A percentile compares a stretch with the other conserved stretches of the same genome.
Evolutionary conservation across 176 grass and related monocot species (phyloP).

Genomic region (Bolboschoenus planiculmis): DNA sequence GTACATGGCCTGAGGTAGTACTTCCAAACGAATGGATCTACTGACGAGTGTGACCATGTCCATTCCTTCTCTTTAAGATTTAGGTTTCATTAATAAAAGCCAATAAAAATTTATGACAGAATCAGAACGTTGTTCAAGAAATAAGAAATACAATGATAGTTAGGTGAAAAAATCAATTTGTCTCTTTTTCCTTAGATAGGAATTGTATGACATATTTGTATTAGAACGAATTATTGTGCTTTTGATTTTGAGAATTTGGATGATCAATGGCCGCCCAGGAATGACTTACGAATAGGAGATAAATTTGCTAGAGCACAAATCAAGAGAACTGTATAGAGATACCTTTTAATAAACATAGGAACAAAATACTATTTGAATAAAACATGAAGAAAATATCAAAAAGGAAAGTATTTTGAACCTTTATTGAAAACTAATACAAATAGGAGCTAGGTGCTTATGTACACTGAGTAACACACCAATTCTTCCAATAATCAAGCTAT

Average conservation of each 20-base stretch:
- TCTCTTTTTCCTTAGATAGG: background rate
- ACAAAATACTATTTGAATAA: background rate
- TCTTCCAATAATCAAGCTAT: background rate
- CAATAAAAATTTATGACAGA: background rate
- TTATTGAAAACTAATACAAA: background rate
- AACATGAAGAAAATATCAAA: background rate
- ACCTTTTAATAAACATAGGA: background rate
- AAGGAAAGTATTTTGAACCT: background rate
- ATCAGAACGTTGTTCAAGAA: background rate
- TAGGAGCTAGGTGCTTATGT: background rate
- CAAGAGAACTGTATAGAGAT: background rate
- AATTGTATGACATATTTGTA: background rate
- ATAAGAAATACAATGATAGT: background rate
- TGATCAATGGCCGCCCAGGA: background rate
- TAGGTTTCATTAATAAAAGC: background rate
- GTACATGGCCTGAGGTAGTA: background rate
- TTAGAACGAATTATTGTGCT: background rate
- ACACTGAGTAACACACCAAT: background rate
- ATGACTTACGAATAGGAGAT: background rate
- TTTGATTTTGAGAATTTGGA: background rate
- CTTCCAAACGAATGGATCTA: slow-evolving; percentile 9
- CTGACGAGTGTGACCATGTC: background rate
- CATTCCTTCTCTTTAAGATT: background rate
- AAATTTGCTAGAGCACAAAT: slow-evolving; percentile 1
- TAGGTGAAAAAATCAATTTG: background rate